Conservation (phyloP, 352 stramenopile species). For the Pythium periplocum region DNA sequence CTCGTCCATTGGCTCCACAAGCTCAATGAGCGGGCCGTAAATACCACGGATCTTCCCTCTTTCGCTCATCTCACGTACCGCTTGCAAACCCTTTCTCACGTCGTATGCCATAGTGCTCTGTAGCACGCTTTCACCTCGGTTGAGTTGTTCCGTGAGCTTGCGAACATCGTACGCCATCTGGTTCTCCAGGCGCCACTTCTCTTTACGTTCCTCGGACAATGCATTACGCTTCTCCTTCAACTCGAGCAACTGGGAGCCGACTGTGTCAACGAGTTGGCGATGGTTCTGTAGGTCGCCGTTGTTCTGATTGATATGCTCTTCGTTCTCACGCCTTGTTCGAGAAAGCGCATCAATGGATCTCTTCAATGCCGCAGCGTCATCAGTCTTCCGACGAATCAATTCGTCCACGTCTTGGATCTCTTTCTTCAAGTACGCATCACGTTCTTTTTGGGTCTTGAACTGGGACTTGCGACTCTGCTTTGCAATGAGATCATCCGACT, state of each 20-base stretch:
- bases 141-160: conserved; percentile 63
- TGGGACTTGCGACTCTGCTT: conserved; percentile 95
- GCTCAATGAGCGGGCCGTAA: conserved; percentile 96
- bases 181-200: conserved; percentile 79
- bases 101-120: conserved; percentile 84
- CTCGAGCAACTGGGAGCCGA: conserved; percentile 45
- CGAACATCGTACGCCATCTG: conserved; percentile 71
- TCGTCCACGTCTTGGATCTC: conserved; percentile 68
- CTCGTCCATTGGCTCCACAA: conserved; percentile 86
- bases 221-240: conserved; percentile 80
- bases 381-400: conserved; percentile 53
- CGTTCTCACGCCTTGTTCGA: conserved; percentile 32
- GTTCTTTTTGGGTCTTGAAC: conserved; percentile 91
- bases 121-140: conserved; percentile 68
- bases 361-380: conserved; percentile 36
- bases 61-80: conserved; percentile 84
- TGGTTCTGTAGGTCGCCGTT: conserved; percentile 46
- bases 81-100: conserved; percentile 79
- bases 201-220: conserved; percentile 75
- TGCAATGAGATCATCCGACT: conserved; percentile 91
- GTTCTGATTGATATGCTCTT: conserved; percentile 40
- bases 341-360: conserved; percentile 39
- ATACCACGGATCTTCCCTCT: conserved; percentile 70
- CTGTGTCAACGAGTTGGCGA: conserved; percentile 41
- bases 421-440: conserved; percentile 80